These are phyloP conservation scores for Arachnomyces sp. DNA, from an alignment of 2,329 filamentous ascomycete genomes.

Conservation along the genomic window DNA sequence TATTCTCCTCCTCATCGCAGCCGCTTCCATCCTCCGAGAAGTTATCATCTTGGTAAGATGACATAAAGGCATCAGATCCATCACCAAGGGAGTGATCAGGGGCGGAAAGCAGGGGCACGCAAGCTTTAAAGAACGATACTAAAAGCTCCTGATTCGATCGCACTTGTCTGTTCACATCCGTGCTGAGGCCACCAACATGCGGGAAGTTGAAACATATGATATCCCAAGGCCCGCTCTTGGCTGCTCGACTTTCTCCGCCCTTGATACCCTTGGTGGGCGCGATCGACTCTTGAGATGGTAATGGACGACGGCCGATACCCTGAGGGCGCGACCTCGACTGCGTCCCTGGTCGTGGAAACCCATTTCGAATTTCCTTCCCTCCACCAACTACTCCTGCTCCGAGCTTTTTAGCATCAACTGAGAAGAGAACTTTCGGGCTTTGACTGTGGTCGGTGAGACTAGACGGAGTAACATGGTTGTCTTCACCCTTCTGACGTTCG, in stretches of 20 bases:
- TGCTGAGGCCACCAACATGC: slow-evolving; percentile 84
- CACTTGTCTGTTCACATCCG: slow-evolving; percentile 89
- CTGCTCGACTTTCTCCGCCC: slow-evolving; percentile 6
- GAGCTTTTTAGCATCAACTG: slow-evolving; percentile 37
- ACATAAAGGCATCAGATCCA: slow-evolving; percentile 18
- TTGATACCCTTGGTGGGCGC: background rate
- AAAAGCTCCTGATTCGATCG: slow-evolving; percentile 68
- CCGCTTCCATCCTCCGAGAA: slow-evolving; percentile 11
- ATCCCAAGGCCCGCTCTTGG: slow-evolving; percentile 50
- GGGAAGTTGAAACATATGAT: slow-evolving; percentile 93
- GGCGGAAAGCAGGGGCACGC: slow-evolving; percentile 32
- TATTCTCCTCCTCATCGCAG: slow-evolving; percentile 14
- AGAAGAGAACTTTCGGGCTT: slow-evolving; percentile 30
- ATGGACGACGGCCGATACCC: too few relatives aligned
- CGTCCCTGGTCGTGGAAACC: slow-evolving; percentile 20
- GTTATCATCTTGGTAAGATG: slow-evolving; percentile 13
- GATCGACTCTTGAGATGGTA: too few relatives aligned
- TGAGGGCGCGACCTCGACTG: too few relatives aligned
- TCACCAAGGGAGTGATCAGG: slow-evolving; percentile 18
- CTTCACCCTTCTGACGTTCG: slow-evolving; percentile 2
- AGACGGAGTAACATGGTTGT: background rate
- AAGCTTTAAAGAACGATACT: slow-evolving; percentile 41
- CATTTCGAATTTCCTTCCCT: slow-evolving; percentile 37
- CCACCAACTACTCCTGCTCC: slow-evolving; percentile 24
- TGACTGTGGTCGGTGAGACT: slow-evolving; percentile 3